These are phyloP conservation scores for Nakazawaea molendinolei DNA, from an alignment of 805 yeast species.

Conservation along the genomic window DNA sequence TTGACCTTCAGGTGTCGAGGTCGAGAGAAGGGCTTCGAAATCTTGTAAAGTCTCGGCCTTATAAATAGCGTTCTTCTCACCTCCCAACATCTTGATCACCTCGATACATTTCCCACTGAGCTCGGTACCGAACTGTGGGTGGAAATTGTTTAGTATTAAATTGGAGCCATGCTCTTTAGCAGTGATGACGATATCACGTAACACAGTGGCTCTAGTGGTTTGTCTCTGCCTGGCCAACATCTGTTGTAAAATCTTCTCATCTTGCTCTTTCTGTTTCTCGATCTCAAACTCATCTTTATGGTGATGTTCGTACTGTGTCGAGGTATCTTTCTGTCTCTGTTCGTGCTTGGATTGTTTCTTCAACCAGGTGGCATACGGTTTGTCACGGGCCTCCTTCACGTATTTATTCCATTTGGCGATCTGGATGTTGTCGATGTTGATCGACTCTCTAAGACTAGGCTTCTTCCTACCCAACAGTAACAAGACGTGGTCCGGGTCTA, in stretches of 20 bases:
- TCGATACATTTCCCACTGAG: conserved; percentile 25
- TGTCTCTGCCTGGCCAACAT: conserved; percentile 25
- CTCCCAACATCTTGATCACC: conserved; percentile 26
- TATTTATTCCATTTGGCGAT: conserved; percentile 70
- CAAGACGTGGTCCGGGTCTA: conserved; percentile 79
- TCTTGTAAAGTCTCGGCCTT: conserved; percentile 14
- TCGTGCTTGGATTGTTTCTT: conserved; percentile 38
- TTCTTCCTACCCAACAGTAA: conserved; percentile 79
- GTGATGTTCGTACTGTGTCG: conserved; percentile 9
- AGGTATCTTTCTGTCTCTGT: conserved; percentile 23
- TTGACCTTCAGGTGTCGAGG: conserved; percentile 37
- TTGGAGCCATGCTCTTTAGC: conserved; percentile 19
- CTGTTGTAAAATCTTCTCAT: conserved; percentile 30
- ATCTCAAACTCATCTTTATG: conserved; percentile 9
- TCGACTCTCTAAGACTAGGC: conserved; percentile 65
- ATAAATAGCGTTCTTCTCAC: conserved; percentile 18
- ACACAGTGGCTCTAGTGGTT: conserved; percentile 40
- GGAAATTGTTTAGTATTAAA: conserved; percentile 26
- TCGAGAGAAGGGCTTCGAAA: conserved; percentile 37
- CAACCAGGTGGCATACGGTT: conserved; percentile 54
- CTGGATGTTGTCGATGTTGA: conserved; percentile 66
- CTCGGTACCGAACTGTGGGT: conserved; percentile 28
- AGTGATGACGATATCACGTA: conserved; percentile 34
- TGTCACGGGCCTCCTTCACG: conserved; percentile 49
- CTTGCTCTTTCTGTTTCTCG: conserved; percentile 22